Conservation (phyloP, 2,329 filamentous ascomycete genomes). For the Cladosporium sp. region DNA sequence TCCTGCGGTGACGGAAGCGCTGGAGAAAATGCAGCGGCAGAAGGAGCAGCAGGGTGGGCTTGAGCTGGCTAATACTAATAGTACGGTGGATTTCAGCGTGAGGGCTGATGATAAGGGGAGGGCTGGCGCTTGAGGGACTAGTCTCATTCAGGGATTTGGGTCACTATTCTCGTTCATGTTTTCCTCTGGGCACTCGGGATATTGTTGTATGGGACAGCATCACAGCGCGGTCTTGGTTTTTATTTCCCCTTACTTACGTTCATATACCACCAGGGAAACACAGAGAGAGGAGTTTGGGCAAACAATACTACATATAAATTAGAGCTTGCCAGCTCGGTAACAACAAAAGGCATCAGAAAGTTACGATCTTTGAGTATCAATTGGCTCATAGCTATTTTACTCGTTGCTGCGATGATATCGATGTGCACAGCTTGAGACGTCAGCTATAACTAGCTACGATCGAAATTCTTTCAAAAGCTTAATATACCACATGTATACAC, state of each 20-base stretch:
- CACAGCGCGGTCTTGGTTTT: neutral
- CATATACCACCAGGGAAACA: neutral
- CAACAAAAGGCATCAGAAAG: neutral
- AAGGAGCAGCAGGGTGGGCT: neutral
- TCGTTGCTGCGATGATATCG: neutral
- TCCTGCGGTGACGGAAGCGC: slow-evolving; percentile 4
- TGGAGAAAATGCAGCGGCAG: slow-evolving; percentile 9
- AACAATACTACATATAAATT: neutral
- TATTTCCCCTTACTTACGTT: neutral
- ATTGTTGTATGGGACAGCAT: neutral
- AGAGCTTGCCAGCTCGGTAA: neutral
- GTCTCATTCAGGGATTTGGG: neutral
- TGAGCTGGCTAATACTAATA: slow-evolving; percentile 5
- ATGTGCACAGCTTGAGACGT: neutral
- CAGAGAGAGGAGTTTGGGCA: neutral
- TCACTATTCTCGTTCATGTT: neutral
- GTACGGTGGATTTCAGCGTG: neutral
- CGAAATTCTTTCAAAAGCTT: neutral
- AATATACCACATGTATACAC: neutral
- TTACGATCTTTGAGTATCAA: neutral
- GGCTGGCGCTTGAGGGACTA: neutral
- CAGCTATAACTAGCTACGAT: neutral
- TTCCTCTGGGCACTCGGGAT: too few relatives aligned
- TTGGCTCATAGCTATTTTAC: neutral
- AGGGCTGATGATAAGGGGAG: neutral